Evolutionary conservation across 1,284 basidiomycete genomes (phyloP).

Genomic region (Cutaneotrichosporon spelunceum): DNA sequence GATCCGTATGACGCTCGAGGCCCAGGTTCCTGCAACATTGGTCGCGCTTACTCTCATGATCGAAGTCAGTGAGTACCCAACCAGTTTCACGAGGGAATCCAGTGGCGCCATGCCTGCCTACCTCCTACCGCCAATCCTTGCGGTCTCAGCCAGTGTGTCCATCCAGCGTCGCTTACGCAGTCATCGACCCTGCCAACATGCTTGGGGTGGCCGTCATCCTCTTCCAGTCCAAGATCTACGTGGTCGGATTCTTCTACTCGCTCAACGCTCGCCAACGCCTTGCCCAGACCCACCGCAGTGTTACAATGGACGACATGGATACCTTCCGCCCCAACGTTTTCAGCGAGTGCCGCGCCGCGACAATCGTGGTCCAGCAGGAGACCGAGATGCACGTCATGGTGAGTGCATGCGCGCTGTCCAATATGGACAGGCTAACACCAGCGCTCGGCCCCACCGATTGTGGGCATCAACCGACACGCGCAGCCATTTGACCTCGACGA

Average conservation of each 20-base stretch:
- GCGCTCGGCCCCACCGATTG: not conserved
- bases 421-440: not conserved
- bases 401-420: no score
- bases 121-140: no score
- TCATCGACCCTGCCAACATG: conserved; percentile 24
- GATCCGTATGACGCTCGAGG: conserved; percentile 37
- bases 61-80: conserved; percentile 26
- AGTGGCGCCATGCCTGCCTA: no score
- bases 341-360: not conserved
- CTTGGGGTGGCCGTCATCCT: conserved; percentile 31
- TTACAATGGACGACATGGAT: not conserved
- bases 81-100: no score
- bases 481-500: not conserved
- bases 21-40: conserved; percentile 34
- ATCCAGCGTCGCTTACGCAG: not conserved
- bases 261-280: conserved; percentile 28
- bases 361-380: not conserved
- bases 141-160: no score
- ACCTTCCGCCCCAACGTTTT: not conserved
- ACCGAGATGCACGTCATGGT: conserved; percentile 2
- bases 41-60: conserved; percentile 30
- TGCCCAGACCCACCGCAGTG: not conserved
- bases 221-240: conserved; percentile 34
- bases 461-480: not conserved
- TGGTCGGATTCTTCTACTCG: conserved; percentile 34